Conservation (phyloP, 192 early-diverging fungal species). For the Entomortierella lignicola region DNA sequence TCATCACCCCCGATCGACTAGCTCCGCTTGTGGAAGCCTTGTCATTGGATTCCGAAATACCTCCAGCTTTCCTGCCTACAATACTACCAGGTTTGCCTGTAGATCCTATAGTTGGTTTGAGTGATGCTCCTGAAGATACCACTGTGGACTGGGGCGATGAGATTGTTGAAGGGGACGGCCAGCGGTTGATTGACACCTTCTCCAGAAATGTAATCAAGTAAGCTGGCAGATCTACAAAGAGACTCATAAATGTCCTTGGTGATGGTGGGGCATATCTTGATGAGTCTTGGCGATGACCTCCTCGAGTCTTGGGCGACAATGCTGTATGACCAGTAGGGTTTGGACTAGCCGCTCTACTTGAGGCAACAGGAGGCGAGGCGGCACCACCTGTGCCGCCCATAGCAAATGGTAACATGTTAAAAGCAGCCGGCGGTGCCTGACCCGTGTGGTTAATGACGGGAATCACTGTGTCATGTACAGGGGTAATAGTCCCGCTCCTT, state of each 20-base stretch:
- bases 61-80: conserved; percentile 9
- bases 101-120: conserved; percentile 12
- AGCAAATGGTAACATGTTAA: conserved; percentile 52
- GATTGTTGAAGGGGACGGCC: conserved; percentile 53
- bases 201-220: conserved; percentile 90
- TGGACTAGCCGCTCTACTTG: conserved; percentile 17
- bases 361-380: conserved; percentile 1
- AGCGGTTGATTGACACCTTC: conserved; percentile 81
- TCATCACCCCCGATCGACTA: conserved; percentile 3
- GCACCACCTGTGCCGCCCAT: conserved; percentile 25
- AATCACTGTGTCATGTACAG: conserved; percentile 20
- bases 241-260: conserved; percentile 82
- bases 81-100: conserved; percentile 7
- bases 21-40: conserved; percentile 43
- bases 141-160: conserved; percentile 10
- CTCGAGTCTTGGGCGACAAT: conserved; percentile 17
- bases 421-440: conserved; percentile 18
- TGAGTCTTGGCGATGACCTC: conserved; percentile 20
- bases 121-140: conserved; percentile 17
- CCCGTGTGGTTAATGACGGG: conserved; percentile 8
- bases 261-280: conserved; percentile 60
- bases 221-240: conserved; percentile 87
- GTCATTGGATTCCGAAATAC: conserved; percentile 14
- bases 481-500: conserved; percentile 2
- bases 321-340: conserved; percentile 4